A percentile compares a stretch with the other conserved stretches of the same genome.
Conservation (phyloP, 2,329 filamentous ascomycete species). For the Nothophaeocryptopus gaeumannii region DNA sequence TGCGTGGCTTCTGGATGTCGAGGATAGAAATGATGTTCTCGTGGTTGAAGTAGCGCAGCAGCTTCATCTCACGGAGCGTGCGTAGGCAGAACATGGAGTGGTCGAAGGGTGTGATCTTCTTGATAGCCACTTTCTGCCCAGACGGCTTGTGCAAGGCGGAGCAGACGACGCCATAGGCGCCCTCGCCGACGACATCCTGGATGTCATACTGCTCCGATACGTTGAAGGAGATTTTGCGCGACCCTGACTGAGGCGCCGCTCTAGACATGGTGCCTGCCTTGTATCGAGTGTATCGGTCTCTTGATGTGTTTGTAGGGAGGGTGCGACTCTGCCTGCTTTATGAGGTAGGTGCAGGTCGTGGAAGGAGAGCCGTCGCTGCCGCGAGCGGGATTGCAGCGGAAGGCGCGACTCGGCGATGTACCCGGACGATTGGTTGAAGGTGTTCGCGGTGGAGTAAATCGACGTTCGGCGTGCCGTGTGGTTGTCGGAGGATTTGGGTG, state of each 20-base stretch:
- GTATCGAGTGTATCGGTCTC: no score
- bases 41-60: slow-evolving; percentile 97
- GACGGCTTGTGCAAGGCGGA: slow-evolving; percentile 98
- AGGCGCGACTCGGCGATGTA: slow-evolving; percentile 4
- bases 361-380: background rate
- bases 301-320: background rate
- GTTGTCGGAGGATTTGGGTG: background rate
- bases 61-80: slow-evolving; percentile 98
- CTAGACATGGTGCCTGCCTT: slow-evolving; percentile 22
- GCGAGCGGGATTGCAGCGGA: slow-evolving; percentile 1
- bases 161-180: slow-evolving; percentile 97
- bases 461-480: background rate
- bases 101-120: slow-evolving; percentile 99
- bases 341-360: background rate
- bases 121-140: slow-evolving; percentile 97
- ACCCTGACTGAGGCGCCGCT: slow-evolving; percentile 42
- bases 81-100: slow-evolving; percentile 63
- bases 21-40: slow-evolving; percentile 99
- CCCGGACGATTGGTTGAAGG: background rate
- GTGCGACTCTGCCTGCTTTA: background rate
- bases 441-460: background rate
- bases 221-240: slow-evolving; percentile 98
- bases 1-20: slow-evolving; percentile 96
- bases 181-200: slow-evolving; percentile 97
- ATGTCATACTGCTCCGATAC: slow-evolving; percentile 99